A percentile compares a stretch with the other conserved stretches of the same genome.
Conservation (phyloP, 169 alveolate genomes). For the Plasmodium relictum region DNA sequence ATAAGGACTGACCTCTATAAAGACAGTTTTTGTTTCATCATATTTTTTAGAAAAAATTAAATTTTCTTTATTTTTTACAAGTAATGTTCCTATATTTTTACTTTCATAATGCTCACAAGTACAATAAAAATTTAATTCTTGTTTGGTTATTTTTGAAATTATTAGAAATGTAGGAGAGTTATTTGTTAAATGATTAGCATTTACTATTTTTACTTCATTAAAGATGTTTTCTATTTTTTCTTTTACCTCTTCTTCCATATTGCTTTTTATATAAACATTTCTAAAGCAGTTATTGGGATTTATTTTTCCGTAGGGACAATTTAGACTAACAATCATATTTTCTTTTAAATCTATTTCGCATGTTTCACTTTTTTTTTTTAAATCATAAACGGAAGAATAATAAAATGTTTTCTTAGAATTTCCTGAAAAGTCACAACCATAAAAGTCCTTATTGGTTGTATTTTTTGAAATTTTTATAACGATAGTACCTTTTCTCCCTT, state of each 20-base stretch:
- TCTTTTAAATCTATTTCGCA: slow-evolving; percentile 54
- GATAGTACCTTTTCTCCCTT: slow-evolving; percentile 43
- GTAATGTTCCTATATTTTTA: slow-evolving; percentile 42
- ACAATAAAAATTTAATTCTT: slow-evolving; percentile 49
- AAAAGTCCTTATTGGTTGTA: slow-evolving; percentile 14
- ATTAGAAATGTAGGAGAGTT: slow-evolving; percentile 56
- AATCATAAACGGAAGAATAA: slow-evolving; percentile 17
- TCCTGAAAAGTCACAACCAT: slow-evolving; percentile 69
- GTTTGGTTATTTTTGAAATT: slow-evolving; percentile 37
- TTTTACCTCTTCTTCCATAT: slow-evolving; percentile 26
- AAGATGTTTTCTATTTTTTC: slow-evolving; percentile 70
- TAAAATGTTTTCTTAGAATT: slow-evolving; percentile 26
- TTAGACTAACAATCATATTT: slow-evolving; percentile 49
- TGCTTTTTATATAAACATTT: slow-evolving; percentile 50
- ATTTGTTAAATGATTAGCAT: slow-evolving; percentile 3
- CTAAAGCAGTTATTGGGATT: slow-evolving; percentile 61
- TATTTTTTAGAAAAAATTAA: neutral
- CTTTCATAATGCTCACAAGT: slow-evolving; percentile 64
- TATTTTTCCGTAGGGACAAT: slow-evolving; percentile 58
- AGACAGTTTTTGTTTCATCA: neutral
- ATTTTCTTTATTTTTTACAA: slow-evolving; percentile 13
- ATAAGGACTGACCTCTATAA: slow-evolving; percentile 49
- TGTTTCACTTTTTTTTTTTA: slow-evolving; percentile 2
- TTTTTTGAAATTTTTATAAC: slow-evolving; percentile 15
- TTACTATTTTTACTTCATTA: slow-evolving; percentile 23